Base-by-base conservation (phyloP, 768 basidiomycete species). In the Tricholoma sp. region DNA sequence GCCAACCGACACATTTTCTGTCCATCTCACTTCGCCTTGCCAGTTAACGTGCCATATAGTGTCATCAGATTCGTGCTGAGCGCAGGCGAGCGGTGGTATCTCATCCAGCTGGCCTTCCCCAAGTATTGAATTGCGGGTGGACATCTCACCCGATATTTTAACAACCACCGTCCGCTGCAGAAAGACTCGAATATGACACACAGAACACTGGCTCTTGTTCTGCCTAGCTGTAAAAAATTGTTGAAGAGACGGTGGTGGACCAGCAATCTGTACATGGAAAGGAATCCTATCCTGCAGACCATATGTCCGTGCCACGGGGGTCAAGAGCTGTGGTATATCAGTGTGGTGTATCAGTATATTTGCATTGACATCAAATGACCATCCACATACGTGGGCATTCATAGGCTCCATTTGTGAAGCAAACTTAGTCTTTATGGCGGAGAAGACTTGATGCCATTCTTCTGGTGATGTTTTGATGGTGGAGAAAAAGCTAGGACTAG, bases 211-310 rank as follows among this genome's bases (percentile, higher is more conserved):
- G 34, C 8, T 8, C 15, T 13, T 41, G 17, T 41, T 3, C n/a
- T 17, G 6, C 12, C 7, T 4, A 41, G 61, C 65, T 52, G 69
- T 64, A 55, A 83, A 64, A 60, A 85, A 76, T 17, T 78, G 74
- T 17, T 67, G 69, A 9, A 86, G 71, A 1, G 81, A 78, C 24
- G 71, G 63, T 1, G 73, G 59, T n/a, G 72, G 72, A 9, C 78
- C 84, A 28, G 74, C 73, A 32, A 88, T 71, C 59, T 87, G 87
- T 15, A 88, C 65, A 60, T 86, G 83, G 66, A 88, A 83, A 6
- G 85, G 84, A 9, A 88, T 84, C n/a, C 70, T 73, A 57, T 86
- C 83, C 9, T 70, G 63, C 31, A 85, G 44, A 7, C 79, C 78
- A 66, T 78, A 88, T 15, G 78, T 74, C 48, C 77, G 79, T 11